These are phyloP conservation scores for Cardiospermum halicacabum DNA, from an alignment of 345 rosid genomes.

Conservation along the genomic window DNA sequence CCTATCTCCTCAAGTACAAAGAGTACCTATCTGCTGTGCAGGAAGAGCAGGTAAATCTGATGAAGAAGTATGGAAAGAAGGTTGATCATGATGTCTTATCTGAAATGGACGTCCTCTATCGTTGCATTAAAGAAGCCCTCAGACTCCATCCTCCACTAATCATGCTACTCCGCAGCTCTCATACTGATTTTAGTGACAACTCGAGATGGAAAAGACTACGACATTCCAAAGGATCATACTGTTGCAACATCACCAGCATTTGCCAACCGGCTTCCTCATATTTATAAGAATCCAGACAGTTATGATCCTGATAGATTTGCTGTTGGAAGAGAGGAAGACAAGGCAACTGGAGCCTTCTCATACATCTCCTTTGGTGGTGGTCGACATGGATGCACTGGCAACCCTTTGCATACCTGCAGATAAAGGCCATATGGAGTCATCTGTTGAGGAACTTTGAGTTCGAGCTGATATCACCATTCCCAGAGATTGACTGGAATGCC, in stretches of 20 bases:
- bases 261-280: conserved; percentile 83
- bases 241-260: conserved; percentile 95
- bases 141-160: conserved; percentile 96
- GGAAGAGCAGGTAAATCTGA: conserved; percentile 74
- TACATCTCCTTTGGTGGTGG: conserved; percentile 95
- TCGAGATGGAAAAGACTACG: conserved; percentile 74
- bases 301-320: conserved; percentile 88
- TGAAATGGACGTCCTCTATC: conserved; percentile 86
- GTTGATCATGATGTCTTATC: conserved; percentile 86
- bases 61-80: conserved; percentile 71
- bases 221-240: conserved; percentile 91
- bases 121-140: conserved; percentile 93
- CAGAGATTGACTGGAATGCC: conserved; percentile 98
- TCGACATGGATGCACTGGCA: conserved; percentile 95
- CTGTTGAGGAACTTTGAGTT: conserved; percentile 86
- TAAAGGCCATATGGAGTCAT: conserved; percentile 99
- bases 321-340: conserved; percentile 91
- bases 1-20: conserved; percentile 69
- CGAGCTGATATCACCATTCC: conserved; percentile 87
- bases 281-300: conserved; percentile 71
- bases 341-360: conserved; percentile 80
- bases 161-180: conserved; percentile 80
- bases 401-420: conserved; percentile 96
- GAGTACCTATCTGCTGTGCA: conserved; percentile 51
- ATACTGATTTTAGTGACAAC: conserved; percentile 75